Base-by-base conservation (phyloP, 2,329 filamentous ascomycete species). In the Alternaria sp. region DNA sequence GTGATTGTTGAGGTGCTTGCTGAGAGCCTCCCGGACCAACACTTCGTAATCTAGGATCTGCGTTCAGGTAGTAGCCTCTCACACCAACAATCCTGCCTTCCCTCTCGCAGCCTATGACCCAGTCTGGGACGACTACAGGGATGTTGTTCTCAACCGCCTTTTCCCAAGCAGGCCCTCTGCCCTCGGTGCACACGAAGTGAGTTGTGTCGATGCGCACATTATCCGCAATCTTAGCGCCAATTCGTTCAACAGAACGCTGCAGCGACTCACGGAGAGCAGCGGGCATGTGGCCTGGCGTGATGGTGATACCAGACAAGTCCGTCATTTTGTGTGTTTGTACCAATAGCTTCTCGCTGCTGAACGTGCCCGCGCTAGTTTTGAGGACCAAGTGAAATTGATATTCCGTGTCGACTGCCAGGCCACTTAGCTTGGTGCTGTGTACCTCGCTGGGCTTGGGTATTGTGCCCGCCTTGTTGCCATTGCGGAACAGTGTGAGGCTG, bases 251-350 rank as follows among this genome's bases (percentile, higher is more conserved):
- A 1, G 93, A 92, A 44, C 84, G 84, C 45, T 85, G 83, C 21
- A 99, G 84, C 61, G 85, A 88, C 66, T 96, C 92, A 73, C 87
- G 88, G 54, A 89, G 82, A 52, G 88, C 82, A 7, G 86, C 83
- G 2, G 93, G 91, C 78, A 99, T 84, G 68, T 97, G 86, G 50
- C 95, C 95, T 0, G 93, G 90, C 2, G 94, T 97, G 69, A 99
- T 91, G 24, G 94, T 98, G 77, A 99, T 93, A 58, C 95, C 95
- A 66, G 90, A 93, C 51, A 99, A 83, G 77, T 99, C 93, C 37
- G 94, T 98, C 93, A 99, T 97, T 83, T 97, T 97, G 82, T 99
- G 95, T 44, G 95, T 99, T 72, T 90, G 88, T 58, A 97, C 93
- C 4, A 86, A 85, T 51, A 99, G 84, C 76, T 90, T 92, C 66